Conservation (phyloP, 116 monocot species). For the Dioscorea cayenensis region DNA sequence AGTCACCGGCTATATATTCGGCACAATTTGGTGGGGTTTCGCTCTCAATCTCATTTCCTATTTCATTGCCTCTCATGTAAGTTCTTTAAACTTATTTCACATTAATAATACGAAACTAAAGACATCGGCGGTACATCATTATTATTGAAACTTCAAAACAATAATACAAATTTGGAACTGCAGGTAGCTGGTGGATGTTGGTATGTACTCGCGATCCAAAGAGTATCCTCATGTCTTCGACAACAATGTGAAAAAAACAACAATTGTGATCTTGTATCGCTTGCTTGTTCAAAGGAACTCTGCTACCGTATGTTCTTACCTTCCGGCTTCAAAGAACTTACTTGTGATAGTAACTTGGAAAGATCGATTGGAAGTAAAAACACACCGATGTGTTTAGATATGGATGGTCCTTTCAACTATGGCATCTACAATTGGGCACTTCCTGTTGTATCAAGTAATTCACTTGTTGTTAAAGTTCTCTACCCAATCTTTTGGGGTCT, state of each 20-base stretch:
- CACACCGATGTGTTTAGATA: conserved; percentile 34
- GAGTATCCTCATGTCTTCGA: conserved; percentile 57
- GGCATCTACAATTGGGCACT: conserved; percentile 67
- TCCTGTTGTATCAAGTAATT: conserved; percentile 68
- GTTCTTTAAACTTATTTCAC: background rate
- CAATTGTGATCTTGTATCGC: conserved; percentile 39
- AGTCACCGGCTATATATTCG: conserved; percentile 74
- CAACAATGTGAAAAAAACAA: conserved; percentile 54
- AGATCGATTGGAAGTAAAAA: conserved; percentile 16
- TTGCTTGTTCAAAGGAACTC: conserved; percentile 41
- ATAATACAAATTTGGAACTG: background rate
- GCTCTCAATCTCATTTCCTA: conserved; percentile 73
- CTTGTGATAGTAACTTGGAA: conserved; percentile 21
- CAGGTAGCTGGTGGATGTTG: conserved; percentile 94
- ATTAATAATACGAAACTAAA: no score
- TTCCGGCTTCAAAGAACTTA: conserved; percentile 3
- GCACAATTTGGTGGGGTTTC: conserved; percentile 87
- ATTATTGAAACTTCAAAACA: no score
- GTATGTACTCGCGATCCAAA: conserved; percentile 87
- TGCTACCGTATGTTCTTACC: conserved; percentile 22
- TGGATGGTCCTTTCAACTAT: conserved; percentile 46
- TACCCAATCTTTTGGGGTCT: conserved; percentile 94
- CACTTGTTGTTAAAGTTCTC: conserved; percentile 72
- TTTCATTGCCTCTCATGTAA: conserved; percentile 84
- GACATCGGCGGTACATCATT: no score